Percentiles rank a stretch among this genome's conserved stretches.
Evolutionary conservation across 2,329 filamentous ascomycete genomes (phyloP).

Genomic region (Albifimbria verrucaria): DNA sequence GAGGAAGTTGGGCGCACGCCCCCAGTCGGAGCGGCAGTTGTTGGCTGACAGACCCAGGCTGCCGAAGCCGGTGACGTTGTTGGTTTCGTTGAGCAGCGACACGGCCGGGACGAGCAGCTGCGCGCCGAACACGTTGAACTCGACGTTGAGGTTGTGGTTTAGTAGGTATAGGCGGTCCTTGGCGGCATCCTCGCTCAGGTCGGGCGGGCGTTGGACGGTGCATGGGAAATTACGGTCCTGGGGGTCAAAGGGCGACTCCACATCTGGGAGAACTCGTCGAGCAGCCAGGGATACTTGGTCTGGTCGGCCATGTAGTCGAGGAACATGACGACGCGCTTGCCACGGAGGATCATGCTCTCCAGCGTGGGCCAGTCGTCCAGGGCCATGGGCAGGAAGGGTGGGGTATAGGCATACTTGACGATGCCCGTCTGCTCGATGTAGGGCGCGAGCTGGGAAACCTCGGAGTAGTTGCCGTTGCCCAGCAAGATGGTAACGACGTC

Average conservation of each 20-base stretch:
- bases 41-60: constrained; percentile 62
- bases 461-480: constrained; percentile 76
- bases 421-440: constrained; percentile 72
- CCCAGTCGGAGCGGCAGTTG: constrained; percentile 63
- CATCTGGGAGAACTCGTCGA: constrained; percentile 84
- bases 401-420: constrained; percentile 68
- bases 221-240: constrained; percentile 67
- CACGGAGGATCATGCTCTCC: constrained; percentile 67
- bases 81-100: constrained; percentile 67
- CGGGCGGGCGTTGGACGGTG: constrained; percentile 70
- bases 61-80: constrained; percentile 61
- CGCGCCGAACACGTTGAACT: constrained; percentile 64
- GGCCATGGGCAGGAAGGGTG: constrained; percentile 66
- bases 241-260: constrained; percentile 88
- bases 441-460: constrained; percentile 58
- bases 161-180: constrained; percentile 70
- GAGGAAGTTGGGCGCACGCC: constrained; percentile 69
- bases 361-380: constrained; percentile 81
- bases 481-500: constrained; percentile 87
- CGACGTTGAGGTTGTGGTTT: constrained; percentile 88
- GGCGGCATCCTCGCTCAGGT: constrained; percentile 51
- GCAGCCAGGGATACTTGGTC: constrained; percentile 72
- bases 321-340: constrained; percentile 74
- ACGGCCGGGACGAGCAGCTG: constrained; percentile 70
- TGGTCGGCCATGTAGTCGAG: constrained; percentile 85